A percentile compares a stretch with the other conserved stretches of the same genome.
Evolutionary conservation across 2,329 filamentous ascomycete genomes (phyloP).

Genomic region (Xenosphaeropsis pyriputrescens): DNA sequence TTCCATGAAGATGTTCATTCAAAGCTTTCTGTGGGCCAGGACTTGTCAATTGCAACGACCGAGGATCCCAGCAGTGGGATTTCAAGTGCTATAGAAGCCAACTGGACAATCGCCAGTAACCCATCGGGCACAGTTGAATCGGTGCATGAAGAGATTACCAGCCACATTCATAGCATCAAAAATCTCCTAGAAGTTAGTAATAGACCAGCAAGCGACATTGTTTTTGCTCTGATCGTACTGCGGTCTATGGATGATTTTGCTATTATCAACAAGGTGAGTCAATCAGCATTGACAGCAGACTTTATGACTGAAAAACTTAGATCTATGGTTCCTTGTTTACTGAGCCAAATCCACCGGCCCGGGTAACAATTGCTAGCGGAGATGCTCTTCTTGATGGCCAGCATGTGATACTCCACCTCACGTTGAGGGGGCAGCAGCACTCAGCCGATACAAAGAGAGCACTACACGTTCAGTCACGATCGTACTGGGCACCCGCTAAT

Average conservation of each 20-base stretch:
- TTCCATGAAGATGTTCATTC: background rate
- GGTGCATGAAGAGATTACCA: too few relatives aligned
- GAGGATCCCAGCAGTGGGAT: background rate
- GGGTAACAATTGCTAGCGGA: constrained; percentile 73
- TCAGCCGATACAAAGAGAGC: constrained; percentile 31
- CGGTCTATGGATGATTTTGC: constrained; percentile 70
- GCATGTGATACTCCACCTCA: constrained; percentile 44
- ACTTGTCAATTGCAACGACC: constrained; percentile 15
- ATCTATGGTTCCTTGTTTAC: constrained; percentile 64
- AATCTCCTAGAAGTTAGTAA: background rate
- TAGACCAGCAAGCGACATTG: constrained; percentile 27
- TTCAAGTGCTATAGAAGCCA: too few relatives aligned
- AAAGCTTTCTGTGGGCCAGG: too few relatives aligned
- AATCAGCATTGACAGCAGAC: too few relatives aligned
- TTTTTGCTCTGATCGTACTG: constrained; percentile 52
- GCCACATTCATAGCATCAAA: background rate
- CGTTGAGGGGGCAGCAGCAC: constrained; percentile 19
- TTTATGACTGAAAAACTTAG: constrained; percentile 2
- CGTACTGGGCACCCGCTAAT: constrained; percentile 96
- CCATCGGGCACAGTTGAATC: too few relatives aligned
- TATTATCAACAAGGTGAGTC: constrained; percentile 42
- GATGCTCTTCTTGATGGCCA: constrained; percentile 41
- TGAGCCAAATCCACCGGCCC: constrained; percentile 67
- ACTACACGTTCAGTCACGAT: constrained; percentile 82
- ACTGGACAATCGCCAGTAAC: too few relatives aligned